Percentiles rank a stretch among this genome's conserved stretches.
phyloP scores from a whole-genome alignment of 2,329 filamentous ascomycete genomes.

The Aspergillus sp. region DNA sequence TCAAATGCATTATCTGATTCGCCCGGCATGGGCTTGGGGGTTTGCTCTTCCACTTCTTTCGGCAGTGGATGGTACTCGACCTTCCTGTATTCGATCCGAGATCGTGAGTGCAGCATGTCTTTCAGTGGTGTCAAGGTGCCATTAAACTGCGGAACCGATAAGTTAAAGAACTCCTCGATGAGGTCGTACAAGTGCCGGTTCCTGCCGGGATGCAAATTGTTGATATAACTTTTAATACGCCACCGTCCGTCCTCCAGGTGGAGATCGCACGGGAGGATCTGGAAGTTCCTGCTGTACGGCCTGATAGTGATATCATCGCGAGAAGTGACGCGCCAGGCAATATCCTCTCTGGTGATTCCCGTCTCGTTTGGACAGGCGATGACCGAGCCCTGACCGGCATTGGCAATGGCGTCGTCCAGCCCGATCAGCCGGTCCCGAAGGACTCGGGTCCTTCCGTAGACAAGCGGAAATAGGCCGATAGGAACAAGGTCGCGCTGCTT shows the following conservation, averaged over 20 bases:
- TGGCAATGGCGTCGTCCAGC: conserved; percentile 16
- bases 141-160: conserved; percentile 17
- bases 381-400: conserved; percentile 16
- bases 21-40: conserved; percentile 7
- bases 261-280: conserved; percentile 39
- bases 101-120: conserved; percentile 22
- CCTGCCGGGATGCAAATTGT: conserved; percentile 36
- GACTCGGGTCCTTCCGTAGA: conserved; percentile 23
- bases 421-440: conserved; percentile 17
- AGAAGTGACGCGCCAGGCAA: conserved; percentile 19
- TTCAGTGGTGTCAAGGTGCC: conserved; percentile 22
- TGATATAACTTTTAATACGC: conserved; percentile 36
- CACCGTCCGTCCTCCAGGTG: conserved; percentile 20
- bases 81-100: conserved; percentile 22
- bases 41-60: conserved; percentile 8
- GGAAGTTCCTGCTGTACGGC: conserved; percentile 29
- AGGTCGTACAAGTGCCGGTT: conserved; percentile 27
- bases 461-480: conserved; percentile 53
- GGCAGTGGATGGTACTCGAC: conserved; percentile 19
- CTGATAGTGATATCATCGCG: conserved; percentile 18
- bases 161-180: conserved; percentile 29
- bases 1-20: conserved; percentile 17
- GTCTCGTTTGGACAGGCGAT: conserved; percentile 17
- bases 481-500: conserved; percentile 55
- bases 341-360: conserved; percentile 23